Evolutionary conservation across 1,139 yeast genomes (phyloP).

Genomic region (Hemisphaericaspora xylofermentans): DNA sequence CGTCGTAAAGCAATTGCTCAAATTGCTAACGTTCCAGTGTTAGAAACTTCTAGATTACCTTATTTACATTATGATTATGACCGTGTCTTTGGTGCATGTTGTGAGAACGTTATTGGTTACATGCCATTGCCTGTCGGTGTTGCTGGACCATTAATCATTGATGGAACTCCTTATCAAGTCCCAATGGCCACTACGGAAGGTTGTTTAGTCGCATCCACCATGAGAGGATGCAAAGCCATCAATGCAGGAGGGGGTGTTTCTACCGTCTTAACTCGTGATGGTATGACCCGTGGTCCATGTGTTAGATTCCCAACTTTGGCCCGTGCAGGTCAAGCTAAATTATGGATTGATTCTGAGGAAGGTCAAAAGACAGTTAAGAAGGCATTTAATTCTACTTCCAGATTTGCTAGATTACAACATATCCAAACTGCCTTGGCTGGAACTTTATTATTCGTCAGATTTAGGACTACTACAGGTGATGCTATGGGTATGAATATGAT

Average conservation of each 20-base stretch:
- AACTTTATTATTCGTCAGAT: slow-evolving; percentile 79
- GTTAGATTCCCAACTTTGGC: slow-evolving; percentile 78
- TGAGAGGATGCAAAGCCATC: slow-evolving; percentile 98
- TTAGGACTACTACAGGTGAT: slow-evolving; percentile 97
- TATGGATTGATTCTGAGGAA: slow-evolving; percentile 94
- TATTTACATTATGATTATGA: slow-evolving; percentile 85
- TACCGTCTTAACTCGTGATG: slow-evolving; percentile 91
- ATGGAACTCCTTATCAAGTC: slow-evolving; percentile 80
- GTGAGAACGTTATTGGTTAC: slow-evolving; percentile 96
- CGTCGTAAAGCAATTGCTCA: slow-evolving; percentile 90
- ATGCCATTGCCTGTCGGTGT: slow-evolving; percentile 97
- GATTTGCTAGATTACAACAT: slow-evolving; percentile 93
- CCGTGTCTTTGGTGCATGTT: slow-evolving; percentile 96
- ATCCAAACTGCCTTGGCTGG: slow-evolving; percentile 97
- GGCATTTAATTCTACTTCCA: slow-evolving; percentile 93
- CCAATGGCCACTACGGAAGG: slow-evolving; percentile 99
- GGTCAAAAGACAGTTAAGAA: slow-evolving; percentile 80
- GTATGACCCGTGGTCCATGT: slow-evolving; percentile 99
- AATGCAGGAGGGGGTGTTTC: slow-evolving; percentile 96
- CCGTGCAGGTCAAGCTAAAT: slow-evolving; percentile 92
- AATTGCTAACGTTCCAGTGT: slow-evolving; percentile 77
- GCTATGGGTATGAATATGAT: slow-evolving; percentile 99
- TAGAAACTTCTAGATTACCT: slow-evolving; percentile 73
- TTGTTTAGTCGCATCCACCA: slow-evolving; percentile 94
- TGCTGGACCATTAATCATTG: slow-evolving; percentile 94